Conservation (phyloP, 352 stramenopile species). For the Pythium pyrilobum region DNA sequence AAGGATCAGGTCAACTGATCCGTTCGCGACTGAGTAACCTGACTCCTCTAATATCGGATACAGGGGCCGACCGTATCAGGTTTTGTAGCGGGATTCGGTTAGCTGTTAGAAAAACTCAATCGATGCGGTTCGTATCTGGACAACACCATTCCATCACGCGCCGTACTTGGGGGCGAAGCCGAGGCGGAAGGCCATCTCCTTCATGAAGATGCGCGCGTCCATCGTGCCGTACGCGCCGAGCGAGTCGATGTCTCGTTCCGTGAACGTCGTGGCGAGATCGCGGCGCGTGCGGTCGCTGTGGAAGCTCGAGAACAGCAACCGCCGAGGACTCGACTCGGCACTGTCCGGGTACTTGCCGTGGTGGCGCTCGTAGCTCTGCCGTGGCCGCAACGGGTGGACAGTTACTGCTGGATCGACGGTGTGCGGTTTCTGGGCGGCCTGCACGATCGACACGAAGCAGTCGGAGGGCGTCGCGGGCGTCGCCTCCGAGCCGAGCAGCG, state of each 20-base stretch:
- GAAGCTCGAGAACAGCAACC: constrained; percentile 51
- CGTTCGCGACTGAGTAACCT: no score
- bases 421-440: constrained; percentile 20
- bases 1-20: neutral
- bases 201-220: constrained; percentile 65
- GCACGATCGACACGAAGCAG: constrained; percentile 43
- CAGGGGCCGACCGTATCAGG: no score
- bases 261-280: constrained; percentile 42
- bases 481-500: constrained; percentile 4
- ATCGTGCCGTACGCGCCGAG: constrained; percentile 61
- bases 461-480: constrained; percentile 23
- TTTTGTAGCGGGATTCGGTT: no score
- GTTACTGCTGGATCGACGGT: neutral
- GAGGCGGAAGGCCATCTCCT: constrained; percentile 76
- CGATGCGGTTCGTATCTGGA: no score
- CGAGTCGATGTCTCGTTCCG: constrained; percentile 43
- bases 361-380: constrained; percentile 63
- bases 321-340: constrained; percentile 3
- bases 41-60: no score
- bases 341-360: constrained; percentile 36
- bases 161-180: constrained; percentile 76
- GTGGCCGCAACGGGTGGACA: constrained; percentile 45
- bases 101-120: neutral
- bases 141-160: constrained; percentile 27
- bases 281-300: constrained; percentile 61